Percentiles rank a stretch among this genome's conserved stretches.
These are phyloP conservation scores for Malassezia furfur DNA, from an alignment of 1,284 basidiomycete species.

Conservation along the genomic window DNA sequence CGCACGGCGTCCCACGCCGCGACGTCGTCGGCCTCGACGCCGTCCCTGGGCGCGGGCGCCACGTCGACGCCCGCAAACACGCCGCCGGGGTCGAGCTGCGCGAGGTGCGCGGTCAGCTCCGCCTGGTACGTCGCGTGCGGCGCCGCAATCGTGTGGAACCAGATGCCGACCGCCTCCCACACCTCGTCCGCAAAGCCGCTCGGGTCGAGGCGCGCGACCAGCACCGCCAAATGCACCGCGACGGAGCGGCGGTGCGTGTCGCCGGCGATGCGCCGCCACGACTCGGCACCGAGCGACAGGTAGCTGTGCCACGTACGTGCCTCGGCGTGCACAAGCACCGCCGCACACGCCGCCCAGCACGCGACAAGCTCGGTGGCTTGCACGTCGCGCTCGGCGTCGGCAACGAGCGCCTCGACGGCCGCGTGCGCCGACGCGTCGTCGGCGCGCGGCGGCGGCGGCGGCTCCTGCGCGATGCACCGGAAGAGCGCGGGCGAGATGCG, in stretches of 20 bases:
- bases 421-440: constrained; percentile 1
- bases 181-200: constrained; percentile 19
- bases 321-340: constrained; percentile 59
- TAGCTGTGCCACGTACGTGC: constrained; percentile 62
- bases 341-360: constrained; percentile 68
- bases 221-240: constrained; percentile 62
- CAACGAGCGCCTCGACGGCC: constrained; percentile 23
- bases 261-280: constrained; percentile 58
- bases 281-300: constrained; percentile 56
- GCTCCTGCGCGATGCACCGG: constrained; percentile 53
- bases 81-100: not conserved
- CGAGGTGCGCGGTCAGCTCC: constrained; percentile 20
- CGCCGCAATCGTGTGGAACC: constrained; percentile 31
- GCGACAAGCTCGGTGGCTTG: constrained; percentile 57
- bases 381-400: constrained; percentile 44
- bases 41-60: no score
- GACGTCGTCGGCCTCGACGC: no score
- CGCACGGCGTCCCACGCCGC: no score
- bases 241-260: constrained; percentile 57
- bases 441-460: constrained; percentile 16
- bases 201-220: constrained; percentile 60
- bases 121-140: constrained; percentile 26
- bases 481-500: constrained; percentile 59
- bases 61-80: not conserved
- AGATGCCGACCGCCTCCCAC: constrained; percentile 27